Evolutionary conservation across 768 basidiomycete genomes (phyloP), one percentile per base, ranked within the genome.

Genomic region (Amanita rimosa): DNA sequence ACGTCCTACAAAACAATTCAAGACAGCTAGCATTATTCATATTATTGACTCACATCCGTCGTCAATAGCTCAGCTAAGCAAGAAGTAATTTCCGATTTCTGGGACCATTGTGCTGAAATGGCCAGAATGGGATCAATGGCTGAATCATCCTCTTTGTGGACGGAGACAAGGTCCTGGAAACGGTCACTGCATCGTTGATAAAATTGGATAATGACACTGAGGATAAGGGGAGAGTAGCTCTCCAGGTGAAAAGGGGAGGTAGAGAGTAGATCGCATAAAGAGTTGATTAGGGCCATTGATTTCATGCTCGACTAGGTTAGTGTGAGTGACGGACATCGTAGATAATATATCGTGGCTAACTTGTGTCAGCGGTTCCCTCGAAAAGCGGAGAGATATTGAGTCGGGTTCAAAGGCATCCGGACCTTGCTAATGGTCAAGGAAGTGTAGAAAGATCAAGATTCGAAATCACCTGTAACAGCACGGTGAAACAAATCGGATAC

Each of bases 171-270:
- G 58, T 79, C 76, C 53, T 91, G 85, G 62, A 90, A 96, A 34
- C 82, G 75, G 58, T 92, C 85, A 55, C 88, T 91, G 55, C 92
- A 97, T 22, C 86, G 79, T 60, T 96, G 91, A 58, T 97, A 96
- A 60, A 95, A 96, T 62, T 96, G 93, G 35, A 95, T 91, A 50
- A 97, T 85, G 47, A 98, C 85, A 13, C 86, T 83, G 27, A 98
- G 76, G 50, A 98, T 94, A 26, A 98, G 71, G n/a, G 91, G 79
- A 14, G 90, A 83, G 61, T 97, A 96, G 60, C 84, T 93, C 64
- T 98, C 95, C 52, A 84, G 76, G 59, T 97, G 95, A 67, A 98
- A 98, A 0, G 94, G 93, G 14, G 89, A 92, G 4, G 81, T 83
- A 49, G 81, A 76, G 16, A 96, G 77, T 91, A 97, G 95, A 6